Percentiles rank a stretch among this genome's conserved stretches.
phyloP scores from a whole-genome alignment of 345 rosid species.

The Turritis glabra region DNA sequence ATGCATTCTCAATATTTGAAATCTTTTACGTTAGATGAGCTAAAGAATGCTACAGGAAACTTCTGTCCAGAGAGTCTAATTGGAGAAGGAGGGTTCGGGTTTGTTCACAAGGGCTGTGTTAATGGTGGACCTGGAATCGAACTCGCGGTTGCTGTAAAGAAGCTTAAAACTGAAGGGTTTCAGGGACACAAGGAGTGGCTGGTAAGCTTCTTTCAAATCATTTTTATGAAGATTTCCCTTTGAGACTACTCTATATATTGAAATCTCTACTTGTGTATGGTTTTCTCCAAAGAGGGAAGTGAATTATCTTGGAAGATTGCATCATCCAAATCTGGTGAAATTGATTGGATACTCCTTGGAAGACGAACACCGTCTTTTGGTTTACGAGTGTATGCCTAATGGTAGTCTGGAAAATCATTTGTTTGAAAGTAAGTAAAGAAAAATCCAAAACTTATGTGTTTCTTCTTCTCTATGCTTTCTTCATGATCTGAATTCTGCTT shows the following conservation, averaged over 20 bases:
- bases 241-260: background rate
- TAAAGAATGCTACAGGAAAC: slow-evolving; percentile 63
- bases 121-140: slow-evolving; percentile 56
- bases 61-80: slow-evolving; percentile 61
- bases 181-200: slow-evolving; percentile 95
- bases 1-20: slow-evolving; percentile 53
- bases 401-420: slow-evolving; percentile 82
- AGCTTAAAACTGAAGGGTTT: slow-evolving; percentile 64
- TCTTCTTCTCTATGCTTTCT: background rate
- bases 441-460: background rate
- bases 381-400: slow-evolving; percentile 77
- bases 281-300: slow-evolving; percentile 60
- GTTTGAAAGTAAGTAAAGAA: slow-evolving; percentile 55
- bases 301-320: slow-evolving; percentile 67
- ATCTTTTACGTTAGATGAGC: slow-evolving; percentile 57
- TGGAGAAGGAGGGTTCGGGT: slow-evolving; percentile 95
- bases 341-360: slow-evolving; percentile 74
- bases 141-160: slow-evolving; percentile 68
- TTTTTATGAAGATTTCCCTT: background rate
- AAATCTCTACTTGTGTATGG: background rate
- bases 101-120: slow-evolving; percentile 81
- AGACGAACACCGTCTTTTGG: slow-evolving; percentile 68
- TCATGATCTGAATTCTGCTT: background rate
- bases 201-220: slow-evolving; percentile 45
- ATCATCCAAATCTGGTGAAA: slow-evolving; percentile 77